A percentile compares a stretch with the other conserved stretches of the same genome.
Evolutionary conservation across 2,329 filamentous ascomycete species (phyloP).

Genomic region (Truncatella angustata): DNA sequence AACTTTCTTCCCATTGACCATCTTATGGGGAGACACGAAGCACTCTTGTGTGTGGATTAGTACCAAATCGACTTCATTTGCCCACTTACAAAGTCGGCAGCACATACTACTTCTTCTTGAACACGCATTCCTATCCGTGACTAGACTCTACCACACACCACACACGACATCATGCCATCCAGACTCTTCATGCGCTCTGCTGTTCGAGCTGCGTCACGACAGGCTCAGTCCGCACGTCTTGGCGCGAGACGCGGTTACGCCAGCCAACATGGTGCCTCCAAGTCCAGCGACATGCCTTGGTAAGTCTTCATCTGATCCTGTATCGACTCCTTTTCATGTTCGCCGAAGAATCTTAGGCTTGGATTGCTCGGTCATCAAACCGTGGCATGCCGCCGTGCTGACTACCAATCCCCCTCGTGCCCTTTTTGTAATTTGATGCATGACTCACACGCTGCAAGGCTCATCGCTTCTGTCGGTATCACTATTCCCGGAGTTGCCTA

Average conservation of each 20-base stretch:
- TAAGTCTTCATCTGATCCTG: conserved; percentile 13
- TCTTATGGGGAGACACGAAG: too few relatives aligned
- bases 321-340: neutral
- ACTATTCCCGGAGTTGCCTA: conserved; percentile 19
- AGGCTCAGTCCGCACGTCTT: conserved; percentile 5
- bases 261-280: conserved; percentile 13
- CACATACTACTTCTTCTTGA: too few relatives aligned
- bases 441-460: conserved; percentile 16
- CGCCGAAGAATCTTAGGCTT: neutral
- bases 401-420: too few relatives aligned
- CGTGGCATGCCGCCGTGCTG: neutral
- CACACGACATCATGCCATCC: conserved; percentile 18
- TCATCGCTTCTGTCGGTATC: conserved; percentile 19
- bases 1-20: too few relatives aligned
- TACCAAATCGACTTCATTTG: too few relatives aligned
- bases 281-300: conserved; percentile 27
- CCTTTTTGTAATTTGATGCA: neutral
- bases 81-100: too few relatives aligned
- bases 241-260: conserved; percentile 15
- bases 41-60: too few relatives aligned
- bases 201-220: conserved; percentile 14
- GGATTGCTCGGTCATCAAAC: too few relatives aligned
- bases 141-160: neutral
- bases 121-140: too few relatives aligned
- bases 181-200: conserved; percentile 18